Percentiles rank a stretch among this genome's conserved stretches.
phyloP scores from a whole-genome alignment of 2,329 filamentous ascomycete species.

The Fusarium nygamai region DNA sequence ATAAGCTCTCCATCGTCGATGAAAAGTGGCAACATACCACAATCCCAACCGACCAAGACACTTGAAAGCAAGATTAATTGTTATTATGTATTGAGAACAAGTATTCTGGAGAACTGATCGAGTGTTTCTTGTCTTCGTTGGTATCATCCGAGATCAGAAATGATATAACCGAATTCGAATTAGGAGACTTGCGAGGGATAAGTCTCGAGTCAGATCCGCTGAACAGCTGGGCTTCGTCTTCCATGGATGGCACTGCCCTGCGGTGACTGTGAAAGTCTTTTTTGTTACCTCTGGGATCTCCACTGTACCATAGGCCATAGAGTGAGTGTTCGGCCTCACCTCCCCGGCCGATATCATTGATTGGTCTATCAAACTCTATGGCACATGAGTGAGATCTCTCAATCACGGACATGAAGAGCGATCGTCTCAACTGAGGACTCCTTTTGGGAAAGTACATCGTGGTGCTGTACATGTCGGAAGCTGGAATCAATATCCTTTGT shows the following conservation, averaged over 20 bases:
- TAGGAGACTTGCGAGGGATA: rapidly evolving
- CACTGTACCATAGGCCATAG: background rate
- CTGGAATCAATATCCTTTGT: rapidly evolving
- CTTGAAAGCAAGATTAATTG: background rate
- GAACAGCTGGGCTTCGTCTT: rapidly evolving
- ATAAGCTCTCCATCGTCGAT: rapidly evolving
- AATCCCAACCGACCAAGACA: background rate
- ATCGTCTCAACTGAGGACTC: rapidly evolving
- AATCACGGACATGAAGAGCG: rapidly evolving
- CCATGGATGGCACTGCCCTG: background rate
- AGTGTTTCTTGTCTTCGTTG: rapidly evolving
- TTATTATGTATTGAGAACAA: rapidly evolving
- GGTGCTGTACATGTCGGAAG: rapidly evolving
- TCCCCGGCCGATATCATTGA: no score
- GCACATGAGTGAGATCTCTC: rapidly evolving
- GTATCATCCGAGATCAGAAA: rapidly evolving
- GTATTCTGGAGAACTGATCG: rapidly evolving
- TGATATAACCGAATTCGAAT: rapidly evolving
- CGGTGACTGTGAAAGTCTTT: background rate
- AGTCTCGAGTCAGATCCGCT: rapidly evolving
- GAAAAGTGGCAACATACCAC: rapidly evolving
- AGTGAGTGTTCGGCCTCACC: background rate
- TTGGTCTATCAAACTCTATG: no score
- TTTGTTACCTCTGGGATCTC: background rate
- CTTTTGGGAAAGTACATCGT: rapidly evolving